A percentile compares a stretch with the other conserved stretches of the same genome.
Evolutionary conservation across 1,284 basidiomycete genomes (phyloP).

Genomic region (Austropuccinia psidii): DNA sequence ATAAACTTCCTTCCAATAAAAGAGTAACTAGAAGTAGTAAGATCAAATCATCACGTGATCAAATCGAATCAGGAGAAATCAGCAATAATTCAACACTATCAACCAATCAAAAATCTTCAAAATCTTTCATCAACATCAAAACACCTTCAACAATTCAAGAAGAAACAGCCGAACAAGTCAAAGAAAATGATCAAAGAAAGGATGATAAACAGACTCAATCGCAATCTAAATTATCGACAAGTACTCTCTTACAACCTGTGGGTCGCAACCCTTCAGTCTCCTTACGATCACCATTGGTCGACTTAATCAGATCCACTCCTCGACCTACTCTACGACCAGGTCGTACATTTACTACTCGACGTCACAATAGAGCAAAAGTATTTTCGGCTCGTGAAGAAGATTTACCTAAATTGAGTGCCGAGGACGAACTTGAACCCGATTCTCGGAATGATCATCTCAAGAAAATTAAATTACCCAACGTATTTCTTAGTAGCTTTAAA

Average conservation of each 20-base stretch:
- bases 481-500: slow-evolving; percentile 25
- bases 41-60: not conserved
- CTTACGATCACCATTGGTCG: slow-evolving; percentile 1
- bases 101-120: not conserved
- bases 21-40: not conserved
- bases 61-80: too few relatives aligned
- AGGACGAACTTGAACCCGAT: slow-evolving; percentile 39
- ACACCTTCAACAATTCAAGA: slow-evolving; percentile 16
- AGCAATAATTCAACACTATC: not conserved
- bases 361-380: slow-evolving; percentile 39
- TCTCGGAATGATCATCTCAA: slow-evolving; percentile 38
- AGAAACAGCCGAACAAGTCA: slow-evolving; percentile 9
- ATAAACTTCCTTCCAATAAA: not conserved
- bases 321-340: slow-evolving; percentile 41
- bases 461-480: slow-evolving; percentile 26
- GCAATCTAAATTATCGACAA: not conserved
- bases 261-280: slow-evolving; percentile 37
- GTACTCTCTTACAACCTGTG: slow-evolving; percentile 16
- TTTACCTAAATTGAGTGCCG: slow-evolving; percentile 40
- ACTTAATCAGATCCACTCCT: slow-evolving; percentile 12
- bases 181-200: not conserved
- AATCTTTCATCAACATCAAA: not conserved
- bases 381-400: slow-evolving; percentile 43
- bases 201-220: slow-evolving; percentile 15
- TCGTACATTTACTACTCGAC: slow-evolving; percentile 39